phyloP scores from a whole-genome alignment of 371 early-diverging fungal genomes.

The Syncephalastrum contaminatum region DNA sequence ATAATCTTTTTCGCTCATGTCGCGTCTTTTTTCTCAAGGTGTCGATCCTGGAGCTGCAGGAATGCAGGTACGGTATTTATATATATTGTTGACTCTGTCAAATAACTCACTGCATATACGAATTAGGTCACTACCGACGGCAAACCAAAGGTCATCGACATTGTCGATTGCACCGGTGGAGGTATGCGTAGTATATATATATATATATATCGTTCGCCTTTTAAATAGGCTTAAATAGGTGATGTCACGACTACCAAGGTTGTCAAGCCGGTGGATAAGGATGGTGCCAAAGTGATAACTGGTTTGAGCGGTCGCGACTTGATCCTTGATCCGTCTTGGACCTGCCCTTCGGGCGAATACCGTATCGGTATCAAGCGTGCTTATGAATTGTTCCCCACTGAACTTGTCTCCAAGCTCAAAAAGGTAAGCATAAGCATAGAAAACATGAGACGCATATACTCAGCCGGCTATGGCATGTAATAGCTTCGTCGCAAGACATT shows the following conservation, averaged over 20 bases:
- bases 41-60: constrained; percentile 92
- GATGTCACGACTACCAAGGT: constrained; percentile 69
- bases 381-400: constrained; percentile 77
- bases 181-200: constrained; percentile 20
- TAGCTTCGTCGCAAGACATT: constrained; percentile 72
- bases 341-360: constrained; percentile 78
- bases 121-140: constrained; percentile 80
- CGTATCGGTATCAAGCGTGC: constrained; percentile 82
- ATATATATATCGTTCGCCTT: background rate
- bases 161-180: constrained; percentile 92
- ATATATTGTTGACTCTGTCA: background rate
- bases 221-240: constrained; percentile 36
- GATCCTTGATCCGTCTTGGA: constrained; percentile 69
- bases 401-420: constrained; percentile 54
- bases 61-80: constrained; percentile 50
- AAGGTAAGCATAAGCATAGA: constrained; percentile 30
- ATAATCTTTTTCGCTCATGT: background rate
- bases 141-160: constrained; percentile 85
- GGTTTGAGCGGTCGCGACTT: constrained; percentile 81
- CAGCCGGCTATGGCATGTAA: background rate
- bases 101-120: background rate
- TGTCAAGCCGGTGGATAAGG: constrained; percentile 50
- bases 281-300: constrained; percentile 47
- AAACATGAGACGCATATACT: background rate
- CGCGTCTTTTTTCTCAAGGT: constrained; percentile 34